Conservation (phyloP, 225 moss, liverwort and hornwort genomes). For the Ulota crispa region DNA sequence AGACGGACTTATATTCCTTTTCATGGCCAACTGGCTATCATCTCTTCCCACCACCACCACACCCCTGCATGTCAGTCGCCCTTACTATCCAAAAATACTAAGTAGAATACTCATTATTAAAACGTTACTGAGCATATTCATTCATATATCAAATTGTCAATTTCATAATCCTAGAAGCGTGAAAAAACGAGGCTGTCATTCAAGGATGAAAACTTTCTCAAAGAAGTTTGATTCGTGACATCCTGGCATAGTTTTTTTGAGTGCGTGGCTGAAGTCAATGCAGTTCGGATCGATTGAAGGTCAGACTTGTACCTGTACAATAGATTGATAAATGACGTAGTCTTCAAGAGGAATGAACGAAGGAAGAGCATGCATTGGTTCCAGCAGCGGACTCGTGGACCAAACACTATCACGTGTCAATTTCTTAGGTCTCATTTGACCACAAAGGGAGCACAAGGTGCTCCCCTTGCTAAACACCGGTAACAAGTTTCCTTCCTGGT, state of each 20-base stretch:
- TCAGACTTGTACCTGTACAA: conserved; percentile 79
- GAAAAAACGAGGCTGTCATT: not conserved
- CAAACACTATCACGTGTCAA: conserved; percentile 26
- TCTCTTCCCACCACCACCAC: conserved; percentile 56
- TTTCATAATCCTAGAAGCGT: not conserved
- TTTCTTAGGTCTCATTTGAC: conserved; percentile 45
- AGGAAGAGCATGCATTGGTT: conserved; percentile 54
- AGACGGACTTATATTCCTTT: conserved; percentile 88
- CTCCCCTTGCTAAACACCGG: conserved; percentile 54
- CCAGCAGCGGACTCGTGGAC: conserved; percentile 21
- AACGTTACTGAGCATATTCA: not conserved
- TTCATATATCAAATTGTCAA: conserved; percentile 9
- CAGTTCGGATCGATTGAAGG: conserved; percentile 19
- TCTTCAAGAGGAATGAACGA: conserved; percentile 94
- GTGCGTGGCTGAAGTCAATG: not conserved
- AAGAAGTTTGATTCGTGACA: not conserved
- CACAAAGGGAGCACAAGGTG: conserved; percentile 54
- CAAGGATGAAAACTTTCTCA: not conserved
- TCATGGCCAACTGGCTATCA: conserved; percentile 84
- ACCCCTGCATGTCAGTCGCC: conserved; percentile 40
- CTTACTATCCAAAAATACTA: conserved; percentile 24
- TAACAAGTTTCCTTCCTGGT: conserved; percentile 54
- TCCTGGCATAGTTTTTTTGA: not conserved
- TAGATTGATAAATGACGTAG: conserved; percentile 80
- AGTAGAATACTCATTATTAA: not conserved